Evolutionary conservation across 805 yeast genomes (phyloP).

Genomic region (Saccharomycopsis babjevae): DNA sequence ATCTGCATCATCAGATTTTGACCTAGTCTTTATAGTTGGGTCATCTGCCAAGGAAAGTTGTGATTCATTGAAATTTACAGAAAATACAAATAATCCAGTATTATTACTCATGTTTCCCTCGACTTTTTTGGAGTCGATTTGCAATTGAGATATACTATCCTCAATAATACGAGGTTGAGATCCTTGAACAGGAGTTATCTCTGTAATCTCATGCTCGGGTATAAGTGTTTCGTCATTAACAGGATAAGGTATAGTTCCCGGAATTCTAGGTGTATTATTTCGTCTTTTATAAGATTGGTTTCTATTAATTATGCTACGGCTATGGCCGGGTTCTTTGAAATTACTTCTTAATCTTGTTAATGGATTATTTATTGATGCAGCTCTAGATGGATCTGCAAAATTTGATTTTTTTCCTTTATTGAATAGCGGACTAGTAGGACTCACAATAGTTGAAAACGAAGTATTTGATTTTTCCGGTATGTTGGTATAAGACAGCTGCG

Average conservation of each 20-base stretch:
- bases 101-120: background rate
- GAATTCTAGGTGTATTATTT: background rate
- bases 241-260: background rate
- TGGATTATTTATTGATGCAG: background rate
- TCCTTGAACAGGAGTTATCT: no score
- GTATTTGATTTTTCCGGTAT: background rate
- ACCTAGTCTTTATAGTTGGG: background rate
- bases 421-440: background rate
- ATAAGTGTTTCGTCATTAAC: background rate
- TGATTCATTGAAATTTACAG: background rate
- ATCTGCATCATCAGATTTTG: background rate
- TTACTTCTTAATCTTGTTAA: background rate
- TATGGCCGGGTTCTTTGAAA: background rate
- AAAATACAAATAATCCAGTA: background rate
- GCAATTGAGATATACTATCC: background rate
- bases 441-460: background rate
- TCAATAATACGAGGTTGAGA: no score
- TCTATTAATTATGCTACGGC: background rate
- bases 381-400: background rate
- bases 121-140: background rate
- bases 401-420: background rate
- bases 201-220: background rate
- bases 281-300: background rate
- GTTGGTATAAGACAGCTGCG: background rate
- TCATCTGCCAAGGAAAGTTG: background rate